Percentiles rank a stretch among this genome's conserved stretches.
phyloP scores from a whole-genome alignment of 177 flowering plant genomes.

The Vitis hybrid region DNA sequence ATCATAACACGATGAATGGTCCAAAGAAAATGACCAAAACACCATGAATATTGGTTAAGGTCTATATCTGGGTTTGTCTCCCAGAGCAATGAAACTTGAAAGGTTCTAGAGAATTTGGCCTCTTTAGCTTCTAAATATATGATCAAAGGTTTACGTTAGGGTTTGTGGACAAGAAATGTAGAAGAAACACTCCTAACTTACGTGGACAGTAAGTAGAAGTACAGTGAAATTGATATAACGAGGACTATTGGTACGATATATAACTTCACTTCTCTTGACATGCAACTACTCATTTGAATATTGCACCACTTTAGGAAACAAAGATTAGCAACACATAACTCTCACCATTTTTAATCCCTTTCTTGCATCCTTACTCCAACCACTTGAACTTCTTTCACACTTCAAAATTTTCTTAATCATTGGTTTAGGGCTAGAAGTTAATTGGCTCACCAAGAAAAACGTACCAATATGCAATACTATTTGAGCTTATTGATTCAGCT shows the following conservation, averaged over 20 bases:
- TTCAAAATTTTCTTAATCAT: slow-evolving; percentile 5
- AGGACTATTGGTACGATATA: neutral
- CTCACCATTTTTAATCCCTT: neutral
- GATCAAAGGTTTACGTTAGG: no score
- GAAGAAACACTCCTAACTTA: no score
- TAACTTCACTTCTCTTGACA: neutral
- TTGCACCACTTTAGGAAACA: slow-evolving; percentile 4
- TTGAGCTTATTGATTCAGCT: slow-evolving; percentile 1
- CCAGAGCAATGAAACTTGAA: no score
- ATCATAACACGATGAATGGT: no score
- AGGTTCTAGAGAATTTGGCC: no score
- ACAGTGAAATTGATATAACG: no score
- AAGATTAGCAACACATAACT: neutral
- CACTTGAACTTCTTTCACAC: neutral
- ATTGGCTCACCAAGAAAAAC: neutral
- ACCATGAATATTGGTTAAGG: no score
- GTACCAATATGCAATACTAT: neutral
- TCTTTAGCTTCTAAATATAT: no score
- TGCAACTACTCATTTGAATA: slow-evolving; percentile 14
- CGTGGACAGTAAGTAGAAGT: no score
- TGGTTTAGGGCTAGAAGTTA: neutral
- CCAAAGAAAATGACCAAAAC: no score
- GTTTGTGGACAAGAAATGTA: no score
- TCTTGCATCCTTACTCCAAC: slow-evolving; percentile 5
- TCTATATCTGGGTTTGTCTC: no score